These are phyloP conservation scores for Metschnikowia drakensbergensis DNA, from an alignment of 805 yeast genomes.

Conservation along the genomic window DNA sequence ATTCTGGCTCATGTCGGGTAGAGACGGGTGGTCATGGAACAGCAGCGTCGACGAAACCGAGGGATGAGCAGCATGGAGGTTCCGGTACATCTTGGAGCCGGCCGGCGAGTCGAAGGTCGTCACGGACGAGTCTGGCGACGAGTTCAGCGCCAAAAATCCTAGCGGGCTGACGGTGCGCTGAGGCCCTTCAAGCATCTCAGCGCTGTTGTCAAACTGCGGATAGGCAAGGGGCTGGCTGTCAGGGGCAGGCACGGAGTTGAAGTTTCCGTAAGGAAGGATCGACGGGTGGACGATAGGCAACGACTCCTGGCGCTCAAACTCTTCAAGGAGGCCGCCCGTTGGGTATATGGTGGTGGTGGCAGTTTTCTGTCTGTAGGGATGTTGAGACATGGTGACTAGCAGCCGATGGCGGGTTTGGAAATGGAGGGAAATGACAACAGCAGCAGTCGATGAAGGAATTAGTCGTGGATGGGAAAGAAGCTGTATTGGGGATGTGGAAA, in stretches of 20 bases:
- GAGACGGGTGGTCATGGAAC: conserved; percentile 29
- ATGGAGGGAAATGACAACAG: too few relatives aligned
- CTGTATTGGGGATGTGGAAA: background rate
- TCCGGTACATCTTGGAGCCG: conserved; percentile 18
- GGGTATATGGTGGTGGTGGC: conserved; percentile 18
- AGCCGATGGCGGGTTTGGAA: too few relatives aligned
- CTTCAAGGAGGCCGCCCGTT: conserved; percentile 8
- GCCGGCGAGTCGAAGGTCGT: conserved; percentile 5
- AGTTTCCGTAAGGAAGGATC: background rate
- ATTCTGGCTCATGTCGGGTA: conserved; percentile 52
- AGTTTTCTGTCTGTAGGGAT: conserved; percentile 21
- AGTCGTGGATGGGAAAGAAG: too few relatives aligned
- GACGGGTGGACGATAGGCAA: conserved; percentile 3
- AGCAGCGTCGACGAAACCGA: conserved; percentile 39
- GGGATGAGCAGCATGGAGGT: conserved; percentile 21
- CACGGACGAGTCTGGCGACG: conserved; percentile 3
- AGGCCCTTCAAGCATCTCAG: background rate
- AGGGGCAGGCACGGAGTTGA: background rate
- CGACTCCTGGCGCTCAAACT: conserved; percentile 4
- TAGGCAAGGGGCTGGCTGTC: background rate
- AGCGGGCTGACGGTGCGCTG: conserved; percentile 1
- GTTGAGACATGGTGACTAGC: conserved; percentile 9
- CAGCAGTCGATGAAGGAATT: too few relatives aligned
- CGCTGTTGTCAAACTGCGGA: background rate
- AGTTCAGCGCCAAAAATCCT: background rate